These are phyloP conservation scores for Marchantia paleacea DNA, from an alignment of 225 moss, liverwort and hornwort species.

Conservation along the genomic window DNA sequence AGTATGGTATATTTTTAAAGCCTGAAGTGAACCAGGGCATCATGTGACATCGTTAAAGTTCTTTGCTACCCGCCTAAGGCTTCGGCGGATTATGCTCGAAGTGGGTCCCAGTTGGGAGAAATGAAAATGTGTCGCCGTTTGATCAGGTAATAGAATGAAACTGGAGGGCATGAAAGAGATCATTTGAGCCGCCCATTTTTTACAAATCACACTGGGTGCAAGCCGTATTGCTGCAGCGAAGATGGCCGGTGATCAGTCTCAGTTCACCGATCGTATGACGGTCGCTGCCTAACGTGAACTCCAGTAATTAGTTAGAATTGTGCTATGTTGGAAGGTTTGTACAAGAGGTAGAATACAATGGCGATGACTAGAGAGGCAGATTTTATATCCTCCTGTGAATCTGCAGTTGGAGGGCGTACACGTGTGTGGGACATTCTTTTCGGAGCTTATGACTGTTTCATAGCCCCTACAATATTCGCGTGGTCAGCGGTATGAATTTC, in stretches of 20 bases:
- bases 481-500: slow-evolving; percentile 10
- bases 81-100: background rate
- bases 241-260: background rate
- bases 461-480: background rate
- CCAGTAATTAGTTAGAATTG: background rate
- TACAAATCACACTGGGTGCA: background rate
- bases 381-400: background rate
- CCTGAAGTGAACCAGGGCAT: background rate
- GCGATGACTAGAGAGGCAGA: too few species aligned
- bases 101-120: background rate
- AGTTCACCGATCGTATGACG: background rate
- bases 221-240: background rate
- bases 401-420: background rate
- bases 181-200: too few species aligned
- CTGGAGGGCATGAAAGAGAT: background rate
- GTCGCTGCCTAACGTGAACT: too few species aligned
- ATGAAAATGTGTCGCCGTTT: background rate
- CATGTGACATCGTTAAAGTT: background rate
- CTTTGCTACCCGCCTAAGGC: background rate
- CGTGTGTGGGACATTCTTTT: background rate
- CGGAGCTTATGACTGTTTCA: background rate
- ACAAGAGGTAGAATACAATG: background rate
- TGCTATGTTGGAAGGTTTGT: background rate
- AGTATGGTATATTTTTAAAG: background rate
- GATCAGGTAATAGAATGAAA: background rate